phyloP scores from a whole-genome alignment of 176 grass and related monocot species.

The Rhynchospora pubera region DNA sequence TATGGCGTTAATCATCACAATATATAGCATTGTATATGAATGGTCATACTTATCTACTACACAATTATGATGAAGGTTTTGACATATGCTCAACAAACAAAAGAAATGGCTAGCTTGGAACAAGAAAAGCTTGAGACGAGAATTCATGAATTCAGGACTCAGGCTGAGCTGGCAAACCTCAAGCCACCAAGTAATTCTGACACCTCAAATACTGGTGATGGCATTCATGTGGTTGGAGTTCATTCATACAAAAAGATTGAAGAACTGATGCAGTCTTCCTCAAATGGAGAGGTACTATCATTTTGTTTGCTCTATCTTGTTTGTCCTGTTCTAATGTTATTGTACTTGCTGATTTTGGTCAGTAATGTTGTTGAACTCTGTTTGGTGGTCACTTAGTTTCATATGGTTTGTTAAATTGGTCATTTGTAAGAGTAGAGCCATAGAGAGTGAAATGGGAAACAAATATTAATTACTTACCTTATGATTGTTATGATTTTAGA shows the following conservation, averaged over 20 bases:
- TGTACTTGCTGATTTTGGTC: neutral
- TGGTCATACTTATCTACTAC: constrained; percentile 18
- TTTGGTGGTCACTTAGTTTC: neutral
- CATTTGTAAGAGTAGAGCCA: neutral
- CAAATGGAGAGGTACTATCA: constrained; percentile 61
- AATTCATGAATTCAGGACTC: constrained; percentile 95
- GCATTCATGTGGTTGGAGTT: constrained; percentile 87
- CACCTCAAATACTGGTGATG: constrained; percentile 72
- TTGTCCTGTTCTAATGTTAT: neutral
- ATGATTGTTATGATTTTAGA: no score
- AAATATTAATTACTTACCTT: neutral
- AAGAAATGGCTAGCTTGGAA: constrained; percentile 72
- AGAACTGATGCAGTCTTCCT: constrained; percentile 86
- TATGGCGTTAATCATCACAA: neutral
- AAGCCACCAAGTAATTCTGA: constrained; percentile 69
- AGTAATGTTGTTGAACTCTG: neutral
- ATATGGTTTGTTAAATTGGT: neutral
- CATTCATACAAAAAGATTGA: constrained; percentile 91
- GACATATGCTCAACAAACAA: constrained; percentile 93
- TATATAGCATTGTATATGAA: neutral
- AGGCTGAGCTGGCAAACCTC: constrained; percentile 66
- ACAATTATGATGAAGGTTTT: constrained; percentile 67
- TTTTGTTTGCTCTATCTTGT: neutral
- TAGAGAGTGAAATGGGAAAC: neutral
- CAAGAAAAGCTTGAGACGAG: constrained; percentile 95